Evolutionary conservation across 805 yeast species (phyloP).

Genomic region (Candida silvatica): DNA sequence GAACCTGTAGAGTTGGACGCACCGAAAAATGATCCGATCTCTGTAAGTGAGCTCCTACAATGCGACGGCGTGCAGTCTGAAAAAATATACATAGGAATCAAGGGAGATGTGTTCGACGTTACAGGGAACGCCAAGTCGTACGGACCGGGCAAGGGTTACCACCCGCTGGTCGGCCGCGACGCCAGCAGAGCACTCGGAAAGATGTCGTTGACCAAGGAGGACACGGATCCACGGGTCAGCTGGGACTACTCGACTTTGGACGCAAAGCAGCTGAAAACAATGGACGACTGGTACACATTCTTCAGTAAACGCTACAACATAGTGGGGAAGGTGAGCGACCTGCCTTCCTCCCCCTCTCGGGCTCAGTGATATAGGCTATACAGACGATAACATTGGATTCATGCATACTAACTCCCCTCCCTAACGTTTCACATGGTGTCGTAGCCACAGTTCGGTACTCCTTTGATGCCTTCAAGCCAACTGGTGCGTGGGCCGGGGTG

Average conservation of each 20-base stretch:
- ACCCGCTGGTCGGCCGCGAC: slow-evolving; percentile 66
- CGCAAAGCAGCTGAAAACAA: slow-evolving; percentile 49
- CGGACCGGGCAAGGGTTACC: slow-evolving; percentile 72
- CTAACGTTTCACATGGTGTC: too few relatives aligned
- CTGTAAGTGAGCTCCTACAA: too few relatives aligned
- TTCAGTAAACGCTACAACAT: slow-evolving; percentile 48
- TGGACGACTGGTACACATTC: slow-evolving; percentile 67
- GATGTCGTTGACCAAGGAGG: slow-evolving; percentile 49
- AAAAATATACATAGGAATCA: slow-evolving; percentile 60
- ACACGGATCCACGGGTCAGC: slow-evolving; percentile 31
- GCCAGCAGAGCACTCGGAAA: slow-evolving; percentile 71
- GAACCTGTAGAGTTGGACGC: slow-evolving; percentile 41
- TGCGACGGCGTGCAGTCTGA: slow-evolving; percentile 26
- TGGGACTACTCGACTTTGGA: slow-evolving; percentile 46
- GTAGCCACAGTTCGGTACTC: too few relatives aligned
- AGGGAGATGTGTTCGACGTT: slow-evolving; percentile 76
- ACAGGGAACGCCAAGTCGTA: slow-evolving; percentile 55
- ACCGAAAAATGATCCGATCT: slow-evolving; percentile 37
- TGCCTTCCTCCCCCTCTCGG: too few relatives aligned
- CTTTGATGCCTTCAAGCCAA: too few relatives aligned
- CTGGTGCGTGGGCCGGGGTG: too few relatives aligned
- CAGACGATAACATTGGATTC: too few relatives aligned
- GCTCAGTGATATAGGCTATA: too few relatives aligned
- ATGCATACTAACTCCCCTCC: too few relatives aligned
- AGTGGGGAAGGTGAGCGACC: slow-evolving; percentile 29